Base-by-base conservation (phyloP, 1,139 yeast species). In the Hanseniaspora gamundiae region DNA sequence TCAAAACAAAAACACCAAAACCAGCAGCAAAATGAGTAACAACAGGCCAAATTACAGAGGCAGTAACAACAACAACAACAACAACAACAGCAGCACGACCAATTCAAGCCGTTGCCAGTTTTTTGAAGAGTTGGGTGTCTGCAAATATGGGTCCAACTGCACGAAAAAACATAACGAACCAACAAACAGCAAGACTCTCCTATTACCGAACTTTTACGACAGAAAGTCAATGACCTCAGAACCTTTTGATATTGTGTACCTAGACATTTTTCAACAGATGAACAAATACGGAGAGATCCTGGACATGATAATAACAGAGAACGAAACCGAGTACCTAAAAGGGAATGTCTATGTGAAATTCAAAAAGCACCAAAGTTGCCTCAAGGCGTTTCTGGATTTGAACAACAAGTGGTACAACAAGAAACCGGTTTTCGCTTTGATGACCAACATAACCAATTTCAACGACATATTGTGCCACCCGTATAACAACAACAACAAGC, bases 121-220 rank as follows among this genome's bases (percentile, higher is more conserved):
- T 60, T 88, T 80, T 62, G 70, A 73, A 50, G 84, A 81, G 59
- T 84, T 87, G 36, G 97, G 97, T 1, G 94, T 95, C 0, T 88
- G 97, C 58, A 71, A 96, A 47, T 96, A 88, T 59, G 96, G 96
- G 2, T 91, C 81, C 49, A 81, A 79, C 54, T 88, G 97, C 58
- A 80, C 91, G 6, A 78, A 76, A 49, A 60, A 73, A 20, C 74
- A 73, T 45, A 66, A 14, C 17, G 17, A 33, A 24, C 30, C 16
- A 17, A 19, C 8, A 40, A 19, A 35, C 67, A 44, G 67, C 68
- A 24, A 8, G 4, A 36, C 39, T 7, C 28, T 36, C 3, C 11
- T 36, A 14, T 17, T 36, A 8, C 28, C 13, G 5, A 36, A 24
- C 13, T 36, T 36, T 13, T 36, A 36, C 17, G 22, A 21, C 19